Base-by-base conservation (phyloP, 2,329 filamentous ascomycete species). In the Fonsecaea pugnacius region DNA sequence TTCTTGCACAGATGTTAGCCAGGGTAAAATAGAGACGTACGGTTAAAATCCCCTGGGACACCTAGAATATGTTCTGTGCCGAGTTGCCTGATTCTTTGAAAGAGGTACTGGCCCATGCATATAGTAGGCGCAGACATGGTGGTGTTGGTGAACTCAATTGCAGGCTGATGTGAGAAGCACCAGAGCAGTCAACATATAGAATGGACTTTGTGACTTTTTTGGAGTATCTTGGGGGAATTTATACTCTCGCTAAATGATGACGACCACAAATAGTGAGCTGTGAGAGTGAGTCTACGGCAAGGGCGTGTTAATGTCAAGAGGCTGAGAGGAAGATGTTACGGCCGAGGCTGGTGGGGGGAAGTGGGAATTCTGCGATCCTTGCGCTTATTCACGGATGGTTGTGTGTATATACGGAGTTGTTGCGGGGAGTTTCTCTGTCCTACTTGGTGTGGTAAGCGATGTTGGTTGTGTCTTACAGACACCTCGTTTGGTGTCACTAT, bases 11-110 rank as follows among this genome's bases (percentile, higher is more conserved):
- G n/a, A 24, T 52, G n/a, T 32, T 18, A 12, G 40, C 30, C 30
- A 35, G 21, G 10, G 46, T 12, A 2, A 33, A 5, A n/a, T 27
- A 35, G 35, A 8, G 27, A 65, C 64, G 61, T 40, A 55, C 70
- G 64, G 16, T 60, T 51, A 33, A 65, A 77, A 76, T 79, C 78
- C 69, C 82, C 83, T 38, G 83, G 83, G 18, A 84, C 75, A 33
- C 83, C 83, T 69, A 84, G 81, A 40, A 84, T 75, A 12, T 79
- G 77, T 56, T 78, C 75, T 38, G 83, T 75, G 16, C 82, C 82
- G 24, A 82, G 75, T 70, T 84, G 75, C 61, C 78, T 73, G 18
- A 84, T 75, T 55, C 82, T 76, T 30, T 74, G 74, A 70, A 82
- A 83, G 27, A 84, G 74, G 68, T 83, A 84, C 63, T 83, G 77